Percentiles rank a stretch among this genome's conserved stretches.
phyloP scores from a whole-genome alignment of 352 stramenopile species.

The Pythium dissotocum region DNA sequence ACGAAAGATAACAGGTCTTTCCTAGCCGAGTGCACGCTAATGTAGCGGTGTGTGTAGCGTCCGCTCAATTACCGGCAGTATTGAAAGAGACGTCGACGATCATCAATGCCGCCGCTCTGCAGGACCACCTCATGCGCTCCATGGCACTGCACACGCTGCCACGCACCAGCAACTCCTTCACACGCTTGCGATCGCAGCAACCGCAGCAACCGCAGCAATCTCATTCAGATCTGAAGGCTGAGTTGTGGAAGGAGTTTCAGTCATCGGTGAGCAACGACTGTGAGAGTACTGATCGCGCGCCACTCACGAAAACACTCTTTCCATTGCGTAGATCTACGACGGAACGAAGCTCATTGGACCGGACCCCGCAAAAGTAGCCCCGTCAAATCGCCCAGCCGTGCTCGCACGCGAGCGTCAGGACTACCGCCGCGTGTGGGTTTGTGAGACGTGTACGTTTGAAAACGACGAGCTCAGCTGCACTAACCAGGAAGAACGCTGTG shows the following conservation, averaged over 20 bases:
- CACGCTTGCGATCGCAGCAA: background rate
- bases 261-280: slow-evolving; percentile 1
- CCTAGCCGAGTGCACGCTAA: no score
- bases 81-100: slow-evolving; percentile 45
- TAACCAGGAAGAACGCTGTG: slow-evolving; percentile 42
- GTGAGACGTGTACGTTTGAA: slow-evolving; percentile 76
- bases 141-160: slow-evolving; percentile 16
- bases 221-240: background rate
- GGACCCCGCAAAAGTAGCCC: background rate
- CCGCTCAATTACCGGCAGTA: background rate
- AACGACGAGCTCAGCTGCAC: slow-evolving; percentile 38
- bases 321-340: background rate
- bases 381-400: background rate
- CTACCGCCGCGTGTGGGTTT: slow-evolving; percentile 75
- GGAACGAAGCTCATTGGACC: background rate
- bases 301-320: background rate
- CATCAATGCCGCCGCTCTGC: slow-evolving; percentile 72
- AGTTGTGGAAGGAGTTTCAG: background rate
- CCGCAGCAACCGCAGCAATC: background rate
- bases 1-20: no score
- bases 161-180: background rate
- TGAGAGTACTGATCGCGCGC: background rate
- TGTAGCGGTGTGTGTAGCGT: background rate
- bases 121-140: slow-evolving; percentile 38
- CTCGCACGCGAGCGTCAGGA: slow-evolving; percentile 5